A percentile compares a stretch with the other conserved stretches of the same genome.
Conservation (phyloP, 2,329 filamentous ascomycete genomes). For the Hyphodiscus sp. region DNA sequence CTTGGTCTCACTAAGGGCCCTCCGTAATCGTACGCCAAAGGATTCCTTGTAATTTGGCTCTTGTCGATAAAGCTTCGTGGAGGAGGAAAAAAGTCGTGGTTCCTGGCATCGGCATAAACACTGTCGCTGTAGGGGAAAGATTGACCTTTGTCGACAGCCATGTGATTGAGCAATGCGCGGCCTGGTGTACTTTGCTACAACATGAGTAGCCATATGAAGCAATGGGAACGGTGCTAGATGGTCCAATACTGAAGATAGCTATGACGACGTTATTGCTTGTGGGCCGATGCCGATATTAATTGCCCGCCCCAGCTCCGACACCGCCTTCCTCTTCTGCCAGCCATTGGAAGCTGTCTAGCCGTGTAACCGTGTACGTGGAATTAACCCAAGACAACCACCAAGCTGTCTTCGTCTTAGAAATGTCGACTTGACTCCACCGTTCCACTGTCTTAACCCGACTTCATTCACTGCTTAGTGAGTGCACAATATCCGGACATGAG, state of each 20-base stretch:
- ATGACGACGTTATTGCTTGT: neutral
- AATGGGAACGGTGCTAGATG: neutral
- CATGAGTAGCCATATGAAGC: slow-evolving; percentile 11
- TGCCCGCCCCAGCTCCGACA: neutral
- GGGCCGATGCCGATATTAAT: neutral
- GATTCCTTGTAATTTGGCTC: slow-evolving; percentile 26
- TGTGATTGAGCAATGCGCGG: slow-evolving; percentile 5
- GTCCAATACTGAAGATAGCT: neutral
- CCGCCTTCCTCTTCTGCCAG: neutral
- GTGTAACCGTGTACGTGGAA: neutral
- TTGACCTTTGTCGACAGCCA: slow-evolving; percentile 5
- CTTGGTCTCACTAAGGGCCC: slow-evolving; percentile 55
- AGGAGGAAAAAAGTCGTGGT: slow-evolving; percentile 25
- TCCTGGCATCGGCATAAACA: slow-evolving; percentile 16
- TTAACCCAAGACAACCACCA: neutral
- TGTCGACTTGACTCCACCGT: neutral
- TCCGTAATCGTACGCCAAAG: slow-evolving; percentile 39
- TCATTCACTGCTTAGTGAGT: neutral
- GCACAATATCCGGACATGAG: neutral
- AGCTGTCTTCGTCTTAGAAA: neutral
- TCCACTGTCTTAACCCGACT: neutral
- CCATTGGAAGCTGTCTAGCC: neutral
- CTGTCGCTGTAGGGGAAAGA: slow-evolving; percentile 7
- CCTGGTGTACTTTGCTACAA: slow-evolving; percentile 10
- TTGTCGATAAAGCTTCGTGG: slow-evolving; percentile 18